Percentiles rank a stretch among this genome's conserved stretches.
These are phyloP conservation scores for Aspergillus phoenicis DNA, from an alignment of 2,329 filamentous ascomycete genomes.

Conservation along the genomic window DNA sequence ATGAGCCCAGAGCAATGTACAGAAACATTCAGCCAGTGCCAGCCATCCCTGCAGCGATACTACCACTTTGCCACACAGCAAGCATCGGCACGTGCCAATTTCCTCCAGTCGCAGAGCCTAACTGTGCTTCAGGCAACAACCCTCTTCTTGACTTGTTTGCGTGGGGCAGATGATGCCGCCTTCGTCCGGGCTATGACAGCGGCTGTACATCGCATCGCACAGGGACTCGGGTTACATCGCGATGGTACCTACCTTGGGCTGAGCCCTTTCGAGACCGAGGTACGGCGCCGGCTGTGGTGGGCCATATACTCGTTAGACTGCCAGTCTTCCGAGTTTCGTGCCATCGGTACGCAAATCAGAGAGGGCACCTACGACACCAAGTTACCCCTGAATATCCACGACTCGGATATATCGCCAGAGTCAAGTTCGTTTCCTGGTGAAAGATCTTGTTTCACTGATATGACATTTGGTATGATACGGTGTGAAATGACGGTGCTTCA, in stretches of 20 bases:
- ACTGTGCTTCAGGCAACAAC: not conserved
- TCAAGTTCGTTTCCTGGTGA: slow-evolving; percentile 55
- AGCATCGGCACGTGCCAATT: slow-evolving; percentile 2
- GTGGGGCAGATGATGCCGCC: not conserved
- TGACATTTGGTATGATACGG: slow-evolving; percentile 57
- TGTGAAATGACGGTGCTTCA: slow-evolving; percentile 54
- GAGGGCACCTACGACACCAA: slow-evolving; percentile 53
- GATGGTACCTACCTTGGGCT: slow-evolving; percentile 56
- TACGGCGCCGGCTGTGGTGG: slow-evolving; percentile 71
- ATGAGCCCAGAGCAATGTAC: not conserved
- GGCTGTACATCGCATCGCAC: slow-evolving; percentile 58
- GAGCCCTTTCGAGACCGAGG: slow-evolving; percentile 62
- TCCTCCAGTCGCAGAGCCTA: not conserved
- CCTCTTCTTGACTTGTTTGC: slow-evolving; percentile 4
- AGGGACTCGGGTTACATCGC: slow-evolving; percentile 66
- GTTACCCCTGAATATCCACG: slow-evolving; percentile 60
- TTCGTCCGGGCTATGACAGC: slow-evolving; percentile 52
- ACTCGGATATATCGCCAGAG: slow-evolving; percentile 53
- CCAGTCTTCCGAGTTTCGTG: slow-evolving; percentile 59
- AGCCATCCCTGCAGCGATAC: not conserved
- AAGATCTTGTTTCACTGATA: slow-evolving; percentile 57
- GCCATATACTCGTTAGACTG: slow-evolving; percentile 59
- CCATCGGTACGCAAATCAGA: slow-evolving; percentile 53
- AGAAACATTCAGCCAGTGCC: slow-evolving; percentile 5
- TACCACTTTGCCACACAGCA: slow-evolving; percentile 7